Percentiles rank a stretch among this genome's conserved stretches.
These are phyloP conservation scores for Entoloma clypeatum DNA, from an alignment of 1,284 basidiomycete genomes.

Conservation along the genomic window DNA sequence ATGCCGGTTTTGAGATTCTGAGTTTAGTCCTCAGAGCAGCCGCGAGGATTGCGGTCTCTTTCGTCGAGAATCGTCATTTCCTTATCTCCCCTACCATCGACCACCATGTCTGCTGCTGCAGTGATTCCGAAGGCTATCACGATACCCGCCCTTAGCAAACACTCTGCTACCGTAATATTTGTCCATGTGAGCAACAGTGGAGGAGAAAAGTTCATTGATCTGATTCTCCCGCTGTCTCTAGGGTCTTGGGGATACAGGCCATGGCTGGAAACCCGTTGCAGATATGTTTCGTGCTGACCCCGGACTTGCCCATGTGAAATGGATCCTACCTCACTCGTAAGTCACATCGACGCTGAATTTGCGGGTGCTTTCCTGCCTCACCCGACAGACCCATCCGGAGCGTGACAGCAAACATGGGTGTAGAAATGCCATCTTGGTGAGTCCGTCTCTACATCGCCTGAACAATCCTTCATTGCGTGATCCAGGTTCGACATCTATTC, in stretches of 20 bases:
- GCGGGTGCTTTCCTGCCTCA: conserved; percentile 11
- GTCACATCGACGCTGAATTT: conserved; percentile 22
- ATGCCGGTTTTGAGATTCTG: conserved; percentile 37
- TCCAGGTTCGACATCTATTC: conserved; percentile 75
- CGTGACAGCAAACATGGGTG: conserved; percentile 68
- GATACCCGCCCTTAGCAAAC: conserved; percentile 54
- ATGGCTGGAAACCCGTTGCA: conserved; percentile 78
- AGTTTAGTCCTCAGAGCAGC: conserved; percentile 12
- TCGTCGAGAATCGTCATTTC: conserved; percentile 16
- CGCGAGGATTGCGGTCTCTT: conserved; percentile 20
- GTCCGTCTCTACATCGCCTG: conserved; percentile 20
- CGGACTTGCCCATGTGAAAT: conserved; percentile 73
- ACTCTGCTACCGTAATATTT: conserved; percentile 87
- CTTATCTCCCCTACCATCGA: conserved; percentile 19
- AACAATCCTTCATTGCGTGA: conserved; percentile 2
- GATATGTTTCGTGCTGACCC: conserved; percentile 50
- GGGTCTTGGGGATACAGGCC: conserved; percentile 74
- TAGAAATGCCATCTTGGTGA: conserved; percentile 71
- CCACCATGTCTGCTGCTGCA: conserved; percentile 24
- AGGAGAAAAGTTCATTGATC: conserved; percentile 5
- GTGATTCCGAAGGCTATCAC: conserved; percentile 48
- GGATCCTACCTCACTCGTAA: conserved; percentile 77
- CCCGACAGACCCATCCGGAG: conserved; percentile 46
- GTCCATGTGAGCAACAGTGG: conserved; percentile 63
- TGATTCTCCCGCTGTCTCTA: conserved; percentile 25